phyloP scores from a whole-genome alignment of 1,284 basidiomycete genomes.

The Fomes fomentarius region DNA sequence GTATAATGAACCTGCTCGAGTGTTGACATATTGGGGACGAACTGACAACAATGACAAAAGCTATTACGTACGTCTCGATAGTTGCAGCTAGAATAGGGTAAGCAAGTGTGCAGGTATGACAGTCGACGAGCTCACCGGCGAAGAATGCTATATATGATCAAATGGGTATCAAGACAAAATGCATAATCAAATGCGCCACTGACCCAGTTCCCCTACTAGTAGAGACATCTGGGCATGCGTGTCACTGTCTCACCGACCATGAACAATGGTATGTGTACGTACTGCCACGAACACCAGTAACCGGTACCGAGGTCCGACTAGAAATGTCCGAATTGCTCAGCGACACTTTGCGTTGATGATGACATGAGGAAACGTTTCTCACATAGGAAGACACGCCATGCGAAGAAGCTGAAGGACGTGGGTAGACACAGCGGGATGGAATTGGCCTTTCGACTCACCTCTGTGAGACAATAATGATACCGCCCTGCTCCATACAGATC shows the following conservation, averaged over 20 bases:
- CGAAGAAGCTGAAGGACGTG: neutral
- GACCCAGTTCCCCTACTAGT: constrained; percentile 5
- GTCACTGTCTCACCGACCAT: neutral
- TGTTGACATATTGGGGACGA: too few species aligned
- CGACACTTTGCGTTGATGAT: too few species aligned
- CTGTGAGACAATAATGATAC: constrained; percentile 5
- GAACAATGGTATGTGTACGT: neutral
- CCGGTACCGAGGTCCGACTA: constrained; percentile 1
- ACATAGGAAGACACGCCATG: constrained; percentile 6
- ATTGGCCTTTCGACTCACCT: too few species aligned
- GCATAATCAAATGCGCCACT: neutral
- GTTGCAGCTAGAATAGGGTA: constrained; percentile 1
- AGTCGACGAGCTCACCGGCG: neutral
- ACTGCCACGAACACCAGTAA: constrained; percentile 1
- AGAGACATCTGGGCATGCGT: constrained; percentile 1
- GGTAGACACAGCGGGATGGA: too few species aligned
- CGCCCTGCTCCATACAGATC: neutral
- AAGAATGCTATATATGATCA: neutral
- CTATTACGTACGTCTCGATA: neutral
- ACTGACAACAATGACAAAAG: too few species aligned
- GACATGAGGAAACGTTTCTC: too few species aligned
- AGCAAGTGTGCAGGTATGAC: neutral
- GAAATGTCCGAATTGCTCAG: too few species aligned
- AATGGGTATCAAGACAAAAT: too few species aligned
- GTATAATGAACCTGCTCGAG: constrained; percentile 10